Percentiles rank a stretch among this genome's conserved stretches.
These are phyloP conservation scores for Podaxis sp. DNA, from an alignment of 768 basidiomycete species.

Conservation along the genomic window DNA sequence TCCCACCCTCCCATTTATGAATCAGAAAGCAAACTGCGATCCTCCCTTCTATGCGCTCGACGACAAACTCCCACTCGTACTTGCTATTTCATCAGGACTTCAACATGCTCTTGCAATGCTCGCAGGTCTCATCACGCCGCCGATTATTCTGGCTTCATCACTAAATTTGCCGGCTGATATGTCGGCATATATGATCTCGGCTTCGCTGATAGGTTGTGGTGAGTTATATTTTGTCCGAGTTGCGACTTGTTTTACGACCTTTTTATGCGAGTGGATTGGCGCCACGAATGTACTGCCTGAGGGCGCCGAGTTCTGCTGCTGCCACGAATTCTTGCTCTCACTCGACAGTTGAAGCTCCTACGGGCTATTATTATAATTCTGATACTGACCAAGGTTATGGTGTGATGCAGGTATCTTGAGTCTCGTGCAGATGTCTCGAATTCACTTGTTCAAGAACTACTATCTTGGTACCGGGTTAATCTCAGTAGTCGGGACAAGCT, in stretches of 20 bases:
- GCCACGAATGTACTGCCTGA: too few species aligned
- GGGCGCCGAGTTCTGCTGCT: background rate
- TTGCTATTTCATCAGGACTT: slow-evolving; percentile 70
- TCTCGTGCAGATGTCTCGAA: slow-evolving; percentile 72
- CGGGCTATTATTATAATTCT: background rate
- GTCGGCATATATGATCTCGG: slow-evolving; percentile 77
- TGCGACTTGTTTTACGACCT: background rate
- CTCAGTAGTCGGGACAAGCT: slow-evolving; percentile 78
- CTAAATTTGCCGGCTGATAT: slow-evolving; percentile 53
- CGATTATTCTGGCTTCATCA: slow-evolving; percentile 70
- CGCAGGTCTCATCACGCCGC: slow-evolving; percentile 77
- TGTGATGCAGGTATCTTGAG: slow-evolving; percentile 58
- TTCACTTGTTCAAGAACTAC: slow-evolving; percentile 57
- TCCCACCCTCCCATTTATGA: slow-evolving; percentile 59
- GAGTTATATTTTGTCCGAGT: slow-evolving; percentile 17
- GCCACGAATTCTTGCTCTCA: background rate
- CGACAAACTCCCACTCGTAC: slow-evolving; percentile 63
- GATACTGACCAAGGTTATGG: background rate
- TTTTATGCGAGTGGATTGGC: too few species aligned
- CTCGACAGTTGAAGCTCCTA: background rate
- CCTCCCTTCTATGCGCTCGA: slow-evolving; percentile 79
- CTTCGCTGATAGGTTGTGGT: slow-evolving; percentile 78
- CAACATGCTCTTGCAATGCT: slow-evolving; percentile 82
- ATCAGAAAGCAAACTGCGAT: slow-evolving; percentile 26
- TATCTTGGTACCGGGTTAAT: slow-evolving; percentile 78